Percentiles rank a stretch among this genome's conserved stretches.
Evolutionary conservation across 306 rosid genomes (phyloP).

Genomic region (Fragaria ananassa): DNA sequence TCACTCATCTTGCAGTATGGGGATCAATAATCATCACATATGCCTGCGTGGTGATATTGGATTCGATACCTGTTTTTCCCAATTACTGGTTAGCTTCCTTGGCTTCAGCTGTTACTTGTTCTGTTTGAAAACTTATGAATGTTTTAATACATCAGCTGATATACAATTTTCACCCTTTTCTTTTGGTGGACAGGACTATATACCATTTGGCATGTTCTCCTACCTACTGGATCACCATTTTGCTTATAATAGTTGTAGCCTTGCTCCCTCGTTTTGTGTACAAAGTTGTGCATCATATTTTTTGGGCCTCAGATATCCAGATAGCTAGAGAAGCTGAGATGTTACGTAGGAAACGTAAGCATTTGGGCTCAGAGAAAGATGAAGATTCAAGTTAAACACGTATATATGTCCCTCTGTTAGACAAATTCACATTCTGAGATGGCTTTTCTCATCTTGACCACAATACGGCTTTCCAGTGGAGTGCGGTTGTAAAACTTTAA

Average conservation of each 20-base stretch:
- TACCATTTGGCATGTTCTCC: slow-evolving; percentile 67
- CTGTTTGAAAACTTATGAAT: slow-evolving; percentile 14
- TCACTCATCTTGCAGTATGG: slow-evolving; percentile 86
- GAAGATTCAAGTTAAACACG: slow-evolving; percentile 51
- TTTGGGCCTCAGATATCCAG: slow-evolving; percentile 93
- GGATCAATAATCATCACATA: slow-evolving; percentile 86
- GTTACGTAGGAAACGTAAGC: slow-evolving; percentile 32
- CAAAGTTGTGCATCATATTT: slow-evolving; percentile 61
- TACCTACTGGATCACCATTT: slow-evolving; percentile 75
- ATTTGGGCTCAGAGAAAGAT: slow-evolving; percentile 40
- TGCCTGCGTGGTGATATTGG: slow-evolving; percentile 82
- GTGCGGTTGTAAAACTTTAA: slow-evolving; percentile 28
- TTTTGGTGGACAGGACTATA: slow-evolving; percentile 62
- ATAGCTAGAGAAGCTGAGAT: slow-evolving; percentile 78
- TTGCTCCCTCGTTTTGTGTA: slow-evolving; percentile 82
- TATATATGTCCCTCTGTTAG: slow-evolving; percentile 25
- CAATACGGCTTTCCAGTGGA: slow-evolving; percentile 41
- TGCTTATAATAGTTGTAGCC: slow-evolving; percentile 66
- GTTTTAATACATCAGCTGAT: slow-evolving; percentile 27
- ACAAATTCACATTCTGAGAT: slow-evolving; percentile 32
- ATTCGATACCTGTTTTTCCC: slow-evolving; percentile 77
- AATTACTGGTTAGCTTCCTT: slow-evolving; percentile 74
- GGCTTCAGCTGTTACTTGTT: slow-evolving; percentile 15
- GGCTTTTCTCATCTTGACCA: slow-evolving; percentile 48
- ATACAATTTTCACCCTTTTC: not conserved